Evolutionary conservation across 345 rosid species (phyloP).

Genomic region (Euphorbia tirucalli): DNA sequence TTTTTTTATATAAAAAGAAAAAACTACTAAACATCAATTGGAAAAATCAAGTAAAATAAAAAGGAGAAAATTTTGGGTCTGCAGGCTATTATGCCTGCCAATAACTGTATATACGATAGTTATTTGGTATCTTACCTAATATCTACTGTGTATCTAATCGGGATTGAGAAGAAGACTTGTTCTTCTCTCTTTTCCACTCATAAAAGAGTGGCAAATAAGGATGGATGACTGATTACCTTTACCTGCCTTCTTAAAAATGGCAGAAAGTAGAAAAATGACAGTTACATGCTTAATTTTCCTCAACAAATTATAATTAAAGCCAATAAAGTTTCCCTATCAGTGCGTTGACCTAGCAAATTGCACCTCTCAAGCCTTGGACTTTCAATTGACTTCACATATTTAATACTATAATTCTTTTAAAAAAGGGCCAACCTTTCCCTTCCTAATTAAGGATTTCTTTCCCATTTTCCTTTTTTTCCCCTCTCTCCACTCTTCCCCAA

Average conservation of each 20-base stretch:
- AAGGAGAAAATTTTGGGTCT: too few species aligned
- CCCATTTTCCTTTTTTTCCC: background rate
- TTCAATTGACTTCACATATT: constrained; percentile 18
- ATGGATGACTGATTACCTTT: background rate
- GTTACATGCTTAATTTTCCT: constrained; percentile 25
- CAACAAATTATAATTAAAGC: constrained; percentile 28
- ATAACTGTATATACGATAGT: too few species aligned
- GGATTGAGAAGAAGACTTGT: too few species aligned
- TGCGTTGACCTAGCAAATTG: constrained; percentile 15
- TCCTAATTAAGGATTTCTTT: background rate
- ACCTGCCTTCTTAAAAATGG: background rate
- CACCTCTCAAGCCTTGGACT: constrained; percentile 1
- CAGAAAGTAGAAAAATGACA: constrained; percentile 14
- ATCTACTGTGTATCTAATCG: too few species aligned
- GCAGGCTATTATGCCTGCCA: too few species aligned
- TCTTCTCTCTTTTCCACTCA: background rate
- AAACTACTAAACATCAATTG: too few species aligned
- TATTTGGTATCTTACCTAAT: too few species aligned
- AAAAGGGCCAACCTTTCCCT: background rate
- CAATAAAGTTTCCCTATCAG: constrained; percentile 25
- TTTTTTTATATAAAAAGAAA: too few species aligned
- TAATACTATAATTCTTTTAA: background rate
- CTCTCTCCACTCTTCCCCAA: too few species aligned
- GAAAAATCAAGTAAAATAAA: too few species aligned
- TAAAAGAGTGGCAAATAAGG: too few species aligned